Conservation (phyloP, 108 stramenopile genomes). For the Phaeodactylum tricornutum region DNA sequence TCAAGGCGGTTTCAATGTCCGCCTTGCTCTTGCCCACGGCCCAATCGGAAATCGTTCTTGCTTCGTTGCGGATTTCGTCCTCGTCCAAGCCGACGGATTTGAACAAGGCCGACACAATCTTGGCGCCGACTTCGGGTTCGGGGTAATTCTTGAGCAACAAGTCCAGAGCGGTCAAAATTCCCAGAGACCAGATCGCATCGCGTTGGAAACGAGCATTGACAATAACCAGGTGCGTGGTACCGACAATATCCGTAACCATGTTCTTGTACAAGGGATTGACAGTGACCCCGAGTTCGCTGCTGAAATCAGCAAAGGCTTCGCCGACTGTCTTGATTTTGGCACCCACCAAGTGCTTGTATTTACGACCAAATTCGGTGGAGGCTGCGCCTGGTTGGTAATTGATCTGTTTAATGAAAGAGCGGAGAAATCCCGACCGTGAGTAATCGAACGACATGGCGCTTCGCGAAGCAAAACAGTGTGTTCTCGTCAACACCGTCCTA, state of each 20-base stretch:
- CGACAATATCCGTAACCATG: slow-evolving; percentile 85
- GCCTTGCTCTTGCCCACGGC: slow-evolving; percentile 79
- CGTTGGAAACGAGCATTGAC: slow-evolving; percentile 87
- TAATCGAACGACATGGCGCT: too few relatives aligned
- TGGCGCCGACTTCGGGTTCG: slow-evolving; percentile 64
- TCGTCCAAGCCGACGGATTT: slow-evolving; percentile 75
- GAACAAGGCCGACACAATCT: slow-evolving; percentile 67
- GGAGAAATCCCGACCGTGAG: too few relatives aligned
- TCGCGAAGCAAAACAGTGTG: too few relatives aligned
- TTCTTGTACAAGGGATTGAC: slow-evolving; percentile 89
- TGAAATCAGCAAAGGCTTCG: slow-evolving; percentile 83
- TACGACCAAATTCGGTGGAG: slow-evolving; percentile 64
- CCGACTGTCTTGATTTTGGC: slow-evolving; percentile 73
- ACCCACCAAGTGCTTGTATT: slow-evolving; percentile 76
- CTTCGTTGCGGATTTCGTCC: slow-evolving; percentile 68
- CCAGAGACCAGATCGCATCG: slow-evolving; percentile 79
- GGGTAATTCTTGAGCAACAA: slow-evolving; percentile 88
- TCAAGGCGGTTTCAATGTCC: slow-evolving; percentile 71
- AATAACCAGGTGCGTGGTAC: slow-evolving; percentile 83
- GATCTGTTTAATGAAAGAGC: slow-evolving; percentile 23
- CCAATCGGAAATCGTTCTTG: slow-evolving; percentile 65
- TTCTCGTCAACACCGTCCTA: too few relatives aligned
- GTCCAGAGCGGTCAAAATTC: slow-evolving; percentile 60
- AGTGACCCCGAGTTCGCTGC: slow-evolving; percentile 58
- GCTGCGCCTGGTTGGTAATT: slow-evolving; percentile 71